Evolutionary conservation across 768 basidiomycete species (phyloP).

Genomic region (Xerocomellus amylosporus): DNA sequence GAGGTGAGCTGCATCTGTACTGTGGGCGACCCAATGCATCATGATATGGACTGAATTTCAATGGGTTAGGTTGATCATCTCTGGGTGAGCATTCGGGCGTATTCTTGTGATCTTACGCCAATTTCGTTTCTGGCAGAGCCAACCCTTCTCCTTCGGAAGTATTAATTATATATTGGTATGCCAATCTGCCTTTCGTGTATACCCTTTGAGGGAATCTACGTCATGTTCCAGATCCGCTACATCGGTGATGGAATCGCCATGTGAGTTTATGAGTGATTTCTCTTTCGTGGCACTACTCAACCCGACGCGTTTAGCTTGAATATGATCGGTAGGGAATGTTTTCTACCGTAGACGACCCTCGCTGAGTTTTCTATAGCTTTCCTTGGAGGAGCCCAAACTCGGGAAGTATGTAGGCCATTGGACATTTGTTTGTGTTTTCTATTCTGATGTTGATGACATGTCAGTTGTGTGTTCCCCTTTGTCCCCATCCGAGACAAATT

Average conservation of each 20-base stretch:
- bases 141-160: slow-evolving; percentile 10
- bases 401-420: slow-evolving; percentile 2
- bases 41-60: not conserved
- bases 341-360: not conserved
- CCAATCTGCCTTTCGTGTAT: not conserved
- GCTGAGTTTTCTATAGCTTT: slow-evolving; percentile 10
- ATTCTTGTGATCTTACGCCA: not conserved
- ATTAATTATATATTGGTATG: slow-evolving; percentile 21
- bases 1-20: slow-evolving; percentile 12
- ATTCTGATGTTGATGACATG: slow-evolving; percentile 6
- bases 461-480: slow-evolving; percentile 16
- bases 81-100: slow-evolving; percentile 14
- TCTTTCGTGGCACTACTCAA: not conserved
- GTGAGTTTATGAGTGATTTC: slow-evolving; percentile 4
- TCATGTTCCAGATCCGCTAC: slow-evolving; percentile 24
- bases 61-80: slow-evolving; percentile 16
- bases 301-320: slow-evolving; percentile 4
- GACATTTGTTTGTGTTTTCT: not conserved
- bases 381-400: slow-evolving; percentile 4
- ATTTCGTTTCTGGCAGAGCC: slow-evolving; percentile 2
- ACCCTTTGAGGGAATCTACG: not conserved
- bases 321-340: slow-evolving; percentile 1
- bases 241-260: slow-evolving; percentile 19
- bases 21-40: not conserved
- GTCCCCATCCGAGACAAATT: not conserved